phyloP scores from a whole-genome alignment of 345 rosid species.

The Arabis alpina region DNA sequence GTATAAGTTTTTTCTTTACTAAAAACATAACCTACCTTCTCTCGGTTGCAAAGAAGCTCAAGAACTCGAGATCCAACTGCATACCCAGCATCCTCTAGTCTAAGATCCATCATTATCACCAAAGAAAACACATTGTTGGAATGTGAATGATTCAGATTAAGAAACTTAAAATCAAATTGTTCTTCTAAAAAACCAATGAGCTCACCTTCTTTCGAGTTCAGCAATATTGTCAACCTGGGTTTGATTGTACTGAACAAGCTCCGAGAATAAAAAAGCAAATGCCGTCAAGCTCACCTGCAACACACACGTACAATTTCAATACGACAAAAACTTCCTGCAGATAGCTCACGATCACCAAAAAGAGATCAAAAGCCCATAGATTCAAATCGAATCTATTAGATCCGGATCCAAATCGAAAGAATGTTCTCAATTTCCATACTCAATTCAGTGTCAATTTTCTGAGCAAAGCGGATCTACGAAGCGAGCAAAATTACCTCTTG shows the following conservation, averaged over 20 bases:
- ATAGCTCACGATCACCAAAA: background rate
- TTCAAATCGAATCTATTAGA: constrained; percentile 10
- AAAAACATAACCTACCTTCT: constrained; percentile 55
- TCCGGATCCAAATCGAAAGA: constrained; percentile 30
- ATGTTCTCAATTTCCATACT: constrained; percentile 25
- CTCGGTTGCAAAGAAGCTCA: constrained; percentile 90
- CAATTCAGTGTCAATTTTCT: constrained; percentile 8
- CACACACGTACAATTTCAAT: background rate
- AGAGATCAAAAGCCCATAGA: constrained; percentile 15
- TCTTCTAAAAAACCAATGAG: background rate
- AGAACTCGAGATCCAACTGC: constrained; percentile 89
- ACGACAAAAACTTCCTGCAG: background rate
- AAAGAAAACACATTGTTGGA: constrained; percentile 11
- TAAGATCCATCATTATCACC: constrained; percentile 32
- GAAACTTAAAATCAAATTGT: background rate
- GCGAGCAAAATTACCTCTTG: constrained; percentile 67
- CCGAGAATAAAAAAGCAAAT: constrained; percentile 61
- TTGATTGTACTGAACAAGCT: constrained; percentile 97
- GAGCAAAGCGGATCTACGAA: constrained; percentile 18
- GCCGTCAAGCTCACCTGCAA: constrained; percentile 69
- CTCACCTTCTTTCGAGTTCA: constrained; percentile 88
- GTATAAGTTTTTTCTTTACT: background rate
- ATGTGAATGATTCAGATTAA: background rate
- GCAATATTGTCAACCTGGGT: constrained; percentile 97
- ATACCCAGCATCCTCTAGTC: constrained; percentile 97